Evolutionary conservation across 2,329 filamentous ascomycete species (phyloP).

Genomic region (Aspergillus proliferans): DNA sequence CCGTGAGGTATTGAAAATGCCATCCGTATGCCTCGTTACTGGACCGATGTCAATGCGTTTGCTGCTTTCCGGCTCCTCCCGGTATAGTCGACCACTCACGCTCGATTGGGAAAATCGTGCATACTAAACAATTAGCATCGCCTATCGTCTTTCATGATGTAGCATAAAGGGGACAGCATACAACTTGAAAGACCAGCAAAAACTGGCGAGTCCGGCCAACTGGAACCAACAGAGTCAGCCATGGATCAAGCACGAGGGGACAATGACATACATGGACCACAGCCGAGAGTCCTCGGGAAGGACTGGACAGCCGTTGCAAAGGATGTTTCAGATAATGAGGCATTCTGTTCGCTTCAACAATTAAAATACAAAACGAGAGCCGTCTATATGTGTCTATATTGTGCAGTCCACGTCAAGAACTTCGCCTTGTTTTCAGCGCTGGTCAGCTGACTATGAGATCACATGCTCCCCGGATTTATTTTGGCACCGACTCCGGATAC

Average conservation of each 20-base stretch:
- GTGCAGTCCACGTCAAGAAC: neutral
- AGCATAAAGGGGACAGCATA: slow-evolving; percentile 19
- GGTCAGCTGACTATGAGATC: no score
- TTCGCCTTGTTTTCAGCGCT: no score
- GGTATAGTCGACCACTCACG: slow-evolving; percentile 23
- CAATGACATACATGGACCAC: slow-evolving; percentile 31
- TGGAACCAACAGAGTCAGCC: slow-evolving; percentile 17
- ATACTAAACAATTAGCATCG: slow-evolving; percentile 24
- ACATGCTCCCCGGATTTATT: no score
- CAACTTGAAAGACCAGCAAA: slow-evolving; percentile 41
- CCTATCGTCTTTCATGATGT: neutral
- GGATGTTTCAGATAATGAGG: slow-evolving; percentile 27
- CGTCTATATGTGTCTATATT: neutral
- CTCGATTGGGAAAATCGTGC: slow-evolving; percentile 36
- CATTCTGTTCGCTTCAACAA: neutral
- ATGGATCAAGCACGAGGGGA: slow-evolving; percentile 4
- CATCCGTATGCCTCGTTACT: slow-evolving; percentile 57
- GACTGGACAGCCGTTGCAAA: slow-evolving; percentile 38
- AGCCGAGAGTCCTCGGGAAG: slow-evolving; percentile 38
- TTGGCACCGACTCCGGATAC: no score
- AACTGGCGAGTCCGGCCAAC: slow-evolving; percentile 37
- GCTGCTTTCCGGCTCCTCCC: neutral
- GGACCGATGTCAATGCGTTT: slow-evolving; percentile 7
- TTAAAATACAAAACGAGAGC: no score
- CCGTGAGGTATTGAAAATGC: slow-evolving; percentile 61